A percentile compares a stretch with the other conserved stretches of the same genome.
These are phyloP conservation scores for Fusarium sp. DNA, from an alignment of 2,329 filamentous ascomycete species.

Conservation along the genomic window DNA sequence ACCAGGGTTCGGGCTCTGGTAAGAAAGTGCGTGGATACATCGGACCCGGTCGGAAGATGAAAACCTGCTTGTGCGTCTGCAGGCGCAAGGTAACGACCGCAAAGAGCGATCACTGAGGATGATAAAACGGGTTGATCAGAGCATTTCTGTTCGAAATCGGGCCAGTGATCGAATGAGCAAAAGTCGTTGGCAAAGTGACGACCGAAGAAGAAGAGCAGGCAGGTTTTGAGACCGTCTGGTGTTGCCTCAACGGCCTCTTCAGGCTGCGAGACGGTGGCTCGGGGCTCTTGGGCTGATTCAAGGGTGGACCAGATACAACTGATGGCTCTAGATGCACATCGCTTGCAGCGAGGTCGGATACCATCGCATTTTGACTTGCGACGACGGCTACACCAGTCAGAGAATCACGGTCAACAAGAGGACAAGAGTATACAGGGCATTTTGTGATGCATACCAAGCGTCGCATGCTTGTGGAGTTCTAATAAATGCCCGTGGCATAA, in stretches of 20 bases:
- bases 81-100: neutral
- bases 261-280: neutral
- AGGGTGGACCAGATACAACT: constrained; percentile 1
- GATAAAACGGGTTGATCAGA: constrained; percentile 16
- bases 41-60: neutral
- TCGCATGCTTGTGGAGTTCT: constrained; percentile 13
- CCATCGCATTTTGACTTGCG: constrained; percentile 14
- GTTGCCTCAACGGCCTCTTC: neutral
- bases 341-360: constrained; percentile 1
- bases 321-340: neutral
- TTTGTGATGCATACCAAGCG: neutral
- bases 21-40: neutral
- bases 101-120: neutral
- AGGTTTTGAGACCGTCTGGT: neutral
- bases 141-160: constrained; percentile 35
- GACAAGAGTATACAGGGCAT: neutral
- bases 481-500: neutral
- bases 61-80: neutral
- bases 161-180: constrained; percentile 36
- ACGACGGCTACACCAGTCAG: neutral
- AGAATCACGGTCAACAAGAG: neutral
- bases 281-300: neutral
- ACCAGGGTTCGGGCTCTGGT: neutral
- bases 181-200: constrained; percentile 37
- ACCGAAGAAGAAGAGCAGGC: constrained; percentile 25